Conservation (phyloP, 2,329 filamentous ascomycete genomes). For the Epichloe brachyelytri region DNA sequence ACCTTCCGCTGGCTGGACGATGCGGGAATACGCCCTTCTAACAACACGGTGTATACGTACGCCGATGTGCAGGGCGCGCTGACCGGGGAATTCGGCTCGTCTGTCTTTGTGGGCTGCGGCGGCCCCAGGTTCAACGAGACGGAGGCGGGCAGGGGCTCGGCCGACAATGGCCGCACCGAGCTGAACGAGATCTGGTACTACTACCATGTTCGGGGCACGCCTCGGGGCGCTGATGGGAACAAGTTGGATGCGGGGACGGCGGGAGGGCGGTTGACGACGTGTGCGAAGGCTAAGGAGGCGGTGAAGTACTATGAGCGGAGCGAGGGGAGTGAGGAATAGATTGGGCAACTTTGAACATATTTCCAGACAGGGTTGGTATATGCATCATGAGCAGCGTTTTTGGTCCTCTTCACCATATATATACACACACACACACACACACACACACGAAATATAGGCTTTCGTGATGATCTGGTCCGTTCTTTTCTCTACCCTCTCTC, state of each 20-base stretch:
- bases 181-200: conserved; percentile 57
- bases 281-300: conserved; percentile 38
- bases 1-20: conserved; percentile 47
- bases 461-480: not conserved
- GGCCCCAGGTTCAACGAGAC: conserved; percentile 50
- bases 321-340: conserved; percentile 13
- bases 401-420: not conserved
- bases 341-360: too few species aligned
- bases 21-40: conserved; percentile 42
- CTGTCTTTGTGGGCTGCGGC: conserved; percentile 48
- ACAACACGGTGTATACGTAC: conserved; percentile 43
- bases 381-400: not conserved
- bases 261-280: conserved; percentile 37
- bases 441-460: not conserved
- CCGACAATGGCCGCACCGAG: conserved; percentile 43
- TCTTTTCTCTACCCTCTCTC: not conserved
- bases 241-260: conserved; percentile 31
- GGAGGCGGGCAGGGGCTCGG: conserved; percentile 36
- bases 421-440: not conserved
- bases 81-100: conserved; percentile 33
- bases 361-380: too few species aligned
- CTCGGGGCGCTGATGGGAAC: conserved; percentile 37
- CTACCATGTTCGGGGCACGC: conserved; percentile 43
- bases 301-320: conserved; percentile 42
- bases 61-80: conserved; percentile 38